Evolutionary conservation across 495 filamentous ascomycete species (phyloP).

Genomic region (Daldinia decipiens): DNA sequence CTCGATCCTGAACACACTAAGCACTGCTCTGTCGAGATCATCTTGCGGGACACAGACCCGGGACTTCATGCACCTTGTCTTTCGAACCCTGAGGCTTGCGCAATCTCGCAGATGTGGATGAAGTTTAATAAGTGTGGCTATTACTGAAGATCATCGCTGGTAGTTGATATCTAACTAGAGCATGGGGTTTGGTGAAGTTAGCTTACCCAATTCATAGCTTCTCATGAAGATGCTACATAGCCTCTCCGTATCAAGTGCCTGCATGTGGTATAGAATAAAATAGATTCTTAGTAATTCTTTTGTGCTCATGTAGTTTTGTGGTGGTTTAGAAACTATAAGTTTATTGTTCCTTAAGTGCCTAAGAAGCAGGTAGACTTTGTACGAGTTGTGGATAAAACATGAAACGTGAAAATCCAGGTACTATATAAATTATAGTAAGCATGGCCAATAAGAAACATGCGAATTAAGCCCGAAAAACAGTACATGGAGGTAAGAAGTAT

Average conservation of each 20-base stretch:
- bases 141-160: not conserved
- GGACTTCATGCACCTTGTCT: not conserved
- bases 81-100: conserved; percentile 8
- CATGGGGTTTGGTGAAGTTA: not conserved
- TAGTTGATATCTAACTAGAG: not conserved
- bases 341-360: too few relatives aligned
- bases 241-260: not conserved
- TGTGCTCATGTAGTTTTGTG: too few relatives aligned
- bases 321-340: too few relatives aligned
- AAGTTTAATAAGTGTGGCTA: conserved; percentile 23
- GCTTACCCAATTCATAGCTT: not conserved
- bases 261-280: too few relatives aligned
- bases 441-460: too few relatives aligned
- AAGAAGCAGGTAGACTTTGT: too few relatives aligned
- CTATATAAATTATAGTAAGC: too few relatives aligned
- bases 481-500: too few relatives aligned
- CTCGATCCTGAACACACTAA: not conserved
- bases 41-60: conserved; percentile 1
- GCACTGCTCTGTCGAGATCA: not conserved
- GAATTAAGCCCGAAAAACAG: too few relatives aligned
- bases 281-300: too few relatives aligned
- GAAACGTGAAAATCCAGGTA: too few relatives aligned
- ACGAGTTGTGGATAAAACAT: too few relatives aligned
- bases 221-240: not conserved
- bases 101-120: conserved; percentile 23